Percentiles rank a stretch among this genome's conserved stretches.
Conservation (phyloP, 1,284 basidiomycete species). For the Blastosporella zonata region DNA sequence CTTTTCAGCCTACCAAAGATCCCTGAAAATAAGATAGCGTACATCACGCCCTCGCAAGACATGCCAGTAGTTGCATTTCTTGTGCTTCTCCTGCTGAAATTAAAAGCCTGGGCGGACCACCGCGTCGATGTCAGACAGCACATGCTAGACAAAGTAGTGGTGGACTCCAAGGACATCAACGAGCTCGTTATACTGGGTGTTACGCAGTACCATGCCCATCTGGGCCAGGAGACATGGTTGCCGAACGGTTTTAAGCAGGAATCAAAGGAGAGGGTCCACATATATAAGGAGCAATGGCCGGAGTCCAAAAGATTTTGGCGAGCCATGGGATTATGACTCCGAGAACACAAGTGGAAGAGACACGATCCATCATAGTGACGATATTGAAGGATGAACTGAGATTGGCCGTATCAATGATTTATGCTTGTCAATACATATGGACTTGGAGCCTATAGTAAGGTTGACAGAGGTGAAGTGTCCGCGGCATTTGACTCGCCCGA, state of each 20-base stretch:
- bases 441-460: too few species aligned
- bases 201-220: slow-evolving; percentile 17
- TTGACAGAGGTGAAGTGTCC: too few species aligned
- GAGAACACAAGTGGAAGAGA: too few species aligned
- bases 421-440: too few species aligned
- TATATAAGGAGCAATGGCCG: slow-evolving; percentile 24
- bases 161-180: slow-evolving; percentile 43
- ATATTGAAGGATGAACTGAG: too few species aligned
- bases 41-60: slow-evolving; percentile 20
- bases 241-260: slow-evolving; percentile 24
- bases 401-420: too few species aligned
- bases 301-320: slow-evolving; percentile 22
- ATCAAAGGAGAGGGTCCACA: slow-evolving; percentile 18
- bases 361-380: too few species aligned
- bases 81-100: slow-evolving; percentile 44
- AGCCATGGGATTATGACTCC: slow-evolving; percentile 24
- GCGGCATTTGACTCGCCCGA: too few species aligned
- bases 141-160: slow-evolving; percentile 36
- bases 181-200: slow-evolving; percentile 37
- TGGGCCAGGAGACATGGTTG: slow-evolving; percentile 23
- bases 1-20: slow-evolving; percentile 42
- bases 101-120: slow-evolving; percentile 51
- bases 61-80: slow-evolving; percentile 45
- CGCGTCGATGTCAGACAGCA: slow-evolving; percentile 28
- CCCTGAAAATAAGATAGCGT: slow-evolving; percentile 28